Evolutionary conservation across 169 alveolate genomes (phyloP).

Genomic region (Cardiosporidium cionae): DNA sequence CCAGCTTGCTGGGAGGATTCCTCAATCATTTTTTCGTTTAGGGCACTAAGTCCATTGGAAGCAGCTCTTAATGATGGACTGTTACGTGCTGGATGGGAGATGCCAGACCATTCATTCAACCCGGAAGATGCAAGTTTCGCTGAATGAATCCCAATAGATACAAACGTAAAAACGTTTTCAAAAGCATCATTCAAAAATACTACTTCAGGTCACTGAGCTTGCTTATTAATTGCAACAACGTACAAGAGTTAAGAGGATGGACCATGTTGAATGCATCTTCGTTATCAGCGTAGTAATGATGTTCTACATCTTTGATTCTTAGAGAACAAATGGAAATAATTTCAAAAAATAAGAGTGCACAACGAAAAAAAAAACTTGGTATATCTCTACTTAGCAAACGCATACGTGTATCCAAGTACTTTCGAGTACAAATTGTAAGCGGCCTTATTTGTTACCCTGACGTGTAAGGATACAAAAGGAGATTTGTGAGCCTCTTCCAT

Average conservation of each 20-base stretch:
- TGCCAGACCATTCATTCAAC: too few relatives aligned
- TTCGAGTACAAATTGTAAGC: constrained; percentile 77
- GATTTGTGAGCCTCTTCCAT: constrained; percentile 73
- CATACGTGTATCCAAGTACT: constrained; percentile 62
- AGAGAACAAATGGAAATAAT: not conserved
- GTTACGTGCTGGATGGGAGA: too few relatives aligned
- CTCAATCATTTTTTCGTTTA: too few relatives aligned
- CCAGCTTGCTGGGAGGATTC: too few relatives aligned
- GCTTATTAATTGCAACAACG: too few relatives aligned
- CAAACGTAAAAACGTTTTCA: too few relatives aligned
- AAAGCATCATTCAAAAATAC: too few relatives aligned
- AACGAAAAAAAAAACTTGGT: not conserved
- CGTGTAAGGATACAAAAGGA: constrained; percentile 73
- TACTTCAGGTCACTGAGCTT: too few relatives aligned
- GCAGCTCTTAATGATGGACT: too few relatives aligned
- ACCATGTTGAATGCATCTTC: constrained; percentile 51
- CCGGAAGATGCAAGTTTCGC: too few relatives aligned
- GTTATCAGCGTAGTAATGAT: constrained; percentile 43
- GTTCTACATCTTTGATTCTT: constrained; percentile 29
- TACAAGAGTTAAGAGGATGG: constrained; percentile 8
- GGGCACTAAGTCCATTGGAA: too few relatives aligned
- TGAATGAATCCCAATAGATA: too few relatives aligned
- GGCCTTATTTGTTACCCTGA: constrained; percentile 80
- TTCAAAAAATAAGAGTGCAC: not conserved
- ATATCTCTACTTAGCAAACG: not conserved